Evolutionary conservation across 2,329 filamentous ascomycete genomes (phyloP).

Genomic region (Blastomyces parvus): DNA sequence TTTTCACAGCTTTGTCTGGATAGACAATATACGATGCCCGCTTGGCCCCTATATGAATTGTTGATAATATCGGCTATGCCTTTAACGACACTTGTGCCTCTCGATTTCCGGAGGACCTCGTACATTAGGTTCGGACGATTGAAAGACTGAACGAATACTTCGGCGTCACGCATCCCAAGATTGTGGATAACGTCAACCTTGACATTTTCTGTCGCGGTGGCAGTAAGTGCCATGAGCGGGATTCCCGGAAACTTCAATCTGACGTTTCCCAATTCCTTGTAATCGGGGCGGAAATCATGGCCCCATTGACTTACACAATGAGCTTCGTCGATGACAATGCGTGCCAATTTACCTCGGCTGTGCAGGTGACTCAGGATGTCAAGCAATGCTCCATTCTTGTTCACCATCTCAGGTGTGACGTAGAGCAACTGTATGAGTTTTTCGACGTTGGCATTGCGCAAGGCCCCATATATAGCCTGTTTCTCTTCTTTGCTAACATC

Average conservation of each 20-base stretch:
- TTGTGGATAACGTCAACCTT: slow-evolving; percentile 87
- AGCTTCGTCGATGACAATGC: slow-evolving; percentile 96
- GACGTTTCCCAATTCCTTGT: slow-evolving; percentile 73
- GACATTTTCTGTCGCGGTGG: slow-evolving; percentile 88
- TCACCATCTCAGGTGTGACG: slow-evolving; percentile 94
- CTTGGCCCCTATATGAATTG: slow-evolving; percentile 57
- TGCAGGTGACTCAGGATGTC: slow-evolving; percentile 60
- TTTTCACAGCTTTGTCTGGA: slow-evolving; percentile 75
- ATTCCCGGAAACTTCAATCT: slow-evolving; percentile 64
- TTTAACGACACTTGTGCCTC: slow-evolving; percentile 45
- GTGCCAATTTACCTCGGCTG: slow-evolving; percentile 61
- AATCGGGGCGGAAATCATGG: slow-evolving; percentile 93
- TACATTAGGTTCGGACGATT: slow-evolving; percentile 94
- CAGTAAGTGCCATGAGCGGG: slow-evolving; percentile 88
- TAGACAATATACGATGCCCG: slow-evolving; percentile 88
- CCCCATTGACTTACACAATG: slow-evolving; percentile 99
- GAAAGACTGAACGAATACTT: slow-evolving; percentile 84
- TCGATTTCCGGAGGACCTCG: slow-evolving; percentile 65
- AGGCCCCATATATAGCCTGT: slow-evolving; percentile 53
- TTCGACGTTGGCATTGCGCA: slow-evolving; percentile 58
- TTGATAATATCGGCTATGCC: slow-evolving; percentile 54
- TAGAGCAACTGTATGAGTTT: slow-evolving; percentile 79
- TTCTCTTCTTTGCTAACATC: slow-evolving; percentile 58
- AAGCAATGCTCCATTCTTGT: slow-evolving; percentile 63
- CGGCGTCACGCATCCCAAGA: slow-evolving; percentile 68